Base-by-base conservation (phyloP, 306 rosid genomes). In the Argentina anserina region DNA sequence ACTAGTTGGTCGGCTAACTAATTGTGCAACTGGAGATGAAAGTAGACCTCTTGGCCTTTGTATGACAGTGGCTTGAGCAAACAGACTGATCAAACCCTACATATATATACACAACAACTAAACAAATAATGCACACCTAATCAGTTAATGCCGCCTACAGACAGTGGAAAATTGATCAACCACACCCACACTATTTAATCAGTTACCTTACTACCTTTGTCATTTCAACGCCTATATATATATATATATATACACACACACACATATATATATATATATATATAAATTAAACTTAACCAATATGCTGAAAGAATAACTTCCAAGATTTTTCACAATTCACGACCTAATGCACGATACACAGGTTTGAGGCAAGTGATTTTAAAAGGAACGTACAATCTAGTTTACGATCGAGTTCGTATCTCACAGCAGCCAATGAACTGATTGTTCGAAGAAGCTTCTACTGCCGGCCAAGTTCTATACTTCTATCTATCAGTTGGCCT, bases 1-100 rank as follows among this genome's bases (percentile, higher is more conserved):
- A 46, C 63, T 25, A 12, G 67, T 52, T 63, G 73, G 83, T 75
- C 78, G 69, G 83, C 76, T 31, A 74, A 79, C 83, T 37, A 42
- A 74, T 42, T 23, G 2, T n/a, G 65, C 50, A 36, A 49, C 31
- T 36, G 17, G 18, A 36, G 13, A 37, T 5, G 1, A 2, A 28
- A 10, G 75, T 71, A 28, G 67, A 58, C 75, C 67, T 67, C 67
- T 46, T 28, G 4, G 33, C 31, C 25, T 20, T n/a, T 33, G 5
- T 33, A 7, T 36, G 46, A 64, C 18, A 36, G 5, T 37, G 42
- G 26, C 66, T 18, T 61, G 8, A 17, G 43, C 42, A 61, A 61
- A 0, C 4, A 61, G 66, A 34, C 3, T 56, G 14, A 61, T 31
- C 14, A 8, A 31, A 33, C 41, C 39, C 42, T 8, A 61, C 40